Conservation (phyloP, 1,284 basidiomycete genomes). For the Microbotryum silenes-acaulis region DNA sequence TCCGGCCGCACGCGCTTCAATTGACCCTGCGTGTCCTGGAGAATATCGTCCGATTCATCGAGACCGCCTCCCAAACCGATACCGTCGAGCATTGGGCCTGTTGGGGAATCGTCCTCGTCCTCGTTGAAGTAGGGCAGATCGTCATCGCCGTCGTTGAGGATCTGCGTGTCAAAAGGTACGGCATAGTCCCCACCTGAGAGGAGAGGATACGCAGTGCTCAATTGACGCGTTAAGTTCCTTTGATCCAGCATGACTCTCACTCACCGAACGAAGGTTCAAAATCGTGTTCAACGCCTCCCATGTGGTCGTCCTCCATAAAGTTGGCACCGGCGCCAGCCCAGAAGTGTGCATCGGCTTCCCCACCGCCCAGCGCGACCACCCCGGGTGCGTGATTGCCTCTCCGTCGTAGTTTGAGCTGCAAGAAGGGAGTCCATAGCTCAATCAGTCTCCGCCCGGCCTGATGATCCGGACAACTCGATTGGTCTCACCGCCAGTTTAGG, state of each 20-base stretch:
- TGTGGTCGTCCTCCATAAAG: slow-evolving; percentile 10
- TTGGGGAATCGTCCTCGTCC: slow-evolving; percentile 57
- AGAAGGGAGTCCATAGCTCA: background rate
- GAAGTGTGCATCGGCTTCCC: slow-evolving; percentile 82
- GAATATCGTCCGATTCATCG: slow-evolving; percentile 70
- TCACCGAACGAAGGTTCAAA: too few relatives aligned
- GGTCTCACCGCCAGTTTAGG: slow-evolving; percentile 72
- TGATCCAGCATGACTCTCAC: background rate
- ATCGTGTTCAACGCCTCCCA: slow-evolving; percentile 8
- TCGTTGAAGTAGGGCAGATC: slow-evolving; percentile 72
- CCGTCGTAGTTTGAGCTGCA: slow-evolving; percentile 38
- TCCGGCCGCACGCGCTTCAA: slow-evolving; percentile 75
- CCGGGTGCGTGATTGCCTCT: slow-evolving; percentile 9
- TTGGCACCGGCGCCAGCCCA: slow-evolving; percentile 88
- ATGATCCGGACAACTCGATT: slow-evolving; percentile 2
- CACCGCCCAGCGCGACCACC: slow-evolving; percentile 2
- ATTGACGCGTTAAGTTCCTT: background rate
- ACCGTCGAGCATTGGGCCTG: slow-evolving; percentile 32
- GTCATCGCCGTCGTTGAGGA: slow-evolving; percentile 89
- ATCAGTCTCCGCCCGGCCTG: slow-evolving; percentile 9
- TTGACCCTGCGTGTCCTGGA: slow-evolving; percentile 70
- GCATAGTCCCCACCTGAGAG: slow-evolving; percentile 47
- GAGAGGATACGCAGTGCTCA: slow-evolving; percentile 1
- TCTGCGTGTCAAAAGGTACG: slow-evolving; percentile 85
- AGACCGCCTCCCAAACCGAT: slow-evolving; percentile 43